Percentiles rank a stretch among this genome's conserved stretches.
phyloP scores from a whole-genome alignment of 306 rosid species.

The Glycine latifolia region DNA sequence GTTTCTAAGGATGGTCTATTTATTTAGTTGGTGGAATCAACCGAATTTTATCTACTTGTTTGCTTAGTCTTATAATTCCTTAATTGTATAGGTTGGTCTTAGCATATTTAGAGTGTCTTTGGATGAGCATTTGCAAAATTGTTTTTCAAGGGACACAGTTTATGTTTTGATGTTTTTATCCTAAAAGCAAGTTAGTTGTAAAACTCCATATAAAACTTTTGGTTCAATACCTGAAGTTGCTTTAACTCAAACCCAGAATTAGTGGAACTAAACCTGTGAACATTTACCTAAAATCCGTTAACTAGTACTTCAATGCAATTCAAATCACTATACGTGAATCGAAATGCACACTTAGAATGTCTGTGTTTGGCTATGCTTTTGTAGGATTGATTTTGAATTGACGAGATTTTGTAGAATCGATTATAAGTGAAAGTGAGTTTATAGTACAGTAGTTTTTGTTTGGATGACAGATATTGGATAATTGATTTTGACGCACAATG shows the following conservation, averaged over 20 bases:
- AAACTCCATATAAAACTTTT: not conserved
- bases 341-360: not conserved
- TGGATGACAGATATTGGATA: not conserved
- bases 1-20: not conserved
- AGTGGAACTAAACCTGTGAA: not conserved
- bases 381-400: not conserved
- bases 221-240: not conserved
- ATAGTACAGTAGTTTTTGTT: not conserved
- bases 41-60: not conserved
- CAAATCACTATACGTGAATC: not conserved
- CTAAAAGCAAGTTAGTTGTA: not conserved
- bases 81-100: not conserved
- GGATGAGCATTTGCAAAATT: not conserved
- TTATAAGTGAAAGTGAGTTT: not conserved
- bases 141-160: not conserved
- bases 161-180: not conserved
- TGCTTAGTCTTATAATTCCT: constrained; percentile 3
- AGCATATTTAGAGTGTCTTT: too few species aligned
- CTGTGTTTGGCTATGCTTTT: not conserved
- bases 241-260: too few species aligned
- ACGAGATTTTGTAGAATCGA: not conserved
- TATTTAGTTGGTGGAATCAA: constrained; percentile 28
- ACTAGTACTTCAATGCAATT: not conserved
- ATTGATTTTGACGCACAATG: not conserved
- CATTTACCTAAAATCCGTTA: not conserved